Base-by-base conservation (phyloP, 1,284 basidiomycete species). In the Termitomyces sp. region DNA sequence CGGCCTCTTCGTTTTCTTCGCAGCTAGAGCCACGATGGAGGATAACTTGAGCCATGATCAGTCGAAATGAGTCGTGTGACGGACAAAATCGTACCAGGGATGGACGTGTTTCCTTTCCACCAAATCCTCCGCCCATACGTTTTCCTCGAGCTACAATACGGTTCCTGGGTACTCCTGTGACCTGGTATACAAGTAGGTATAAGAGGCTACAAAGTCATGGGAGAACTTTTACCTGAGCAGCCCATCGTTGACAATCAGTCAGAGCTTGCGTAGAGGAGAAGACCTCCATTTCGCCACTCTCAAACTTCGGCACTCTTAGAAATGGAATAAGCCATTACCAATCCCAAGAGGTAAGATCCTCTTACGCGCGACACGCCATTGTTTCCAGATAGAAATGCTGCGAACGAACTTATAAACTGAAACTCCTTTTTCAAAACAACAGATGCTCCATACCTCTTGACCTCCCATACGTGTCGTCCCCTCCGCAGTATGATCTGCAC, bases 361-460 rank as follows among this genome's bases (percentile, higher is more conserved):
- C 58, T 28, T 26, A 59, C 58, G 45, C 58, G 40, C 56, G 52
- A 36, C 58, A 59, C 17, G 58, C 50, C 58, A 59, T 59, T 8
- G 58, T 59, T 34, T 59, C 58, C 46, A 59, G 40, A 30, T 59
- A 59, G n/a, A 59, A 59, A 30, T 59, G 58, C 58, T 59, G 42
- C 21, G 5, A 33, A 39, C 8, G 19, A 13, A n/a, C 21, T 3
- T 6, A 28, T 41, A 28, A 47, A 24, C 12, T 12, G 13, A 6
- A 9, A 12, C 9, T 24, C 15, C 9, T 5, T 15, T 8, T 30
- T 26, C 7, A 2, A 28, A 12, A 26, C 4, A 6, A 34, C 3
- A 38, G 39, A 15, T 43, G 10, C 15, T 36, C 19, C 21, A 9
- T 17, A 59, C 58, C 53, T 59, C 58, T 19, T 59, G 58, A 26